Conservation (phyloP, 1,284 basidiomycete species). For the Pyrrhoderma noxium region DNA sequence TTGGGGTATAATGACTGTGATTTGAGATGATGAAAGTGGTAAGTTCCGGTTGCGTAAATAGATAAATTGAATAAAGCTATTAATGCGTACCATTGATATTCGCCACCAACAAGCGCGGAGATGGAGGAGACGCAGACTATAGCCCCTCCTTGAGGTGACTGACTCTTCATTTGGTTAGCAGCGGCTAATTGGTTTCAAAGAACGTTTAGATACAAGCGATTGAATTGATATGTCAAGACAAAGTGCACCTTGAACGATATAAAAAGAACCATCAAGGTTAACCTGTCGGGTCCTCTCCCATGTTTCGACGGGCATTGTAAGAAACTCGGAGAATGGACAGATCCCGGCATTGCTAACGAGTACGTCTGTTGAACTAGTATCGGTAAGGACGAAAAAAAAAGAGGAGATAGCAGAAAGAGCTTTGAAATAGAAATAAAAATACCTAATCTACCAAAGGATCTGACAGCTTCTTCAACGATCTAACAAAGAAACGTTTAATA, state of each 20-base stretch:
- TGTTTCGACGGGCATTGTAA: conserved; percentile 63
- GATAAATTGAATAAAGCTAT: not conserved
- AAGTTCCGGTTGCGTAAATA: not conserved
- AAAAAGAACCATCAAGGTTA: conserved; percentile 77
- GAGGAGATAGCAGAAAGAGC: conserved; percentile 32
- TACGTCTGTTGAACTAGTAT: conserved; percentile 35
- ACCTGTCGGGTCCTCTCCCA: conserved; percentile 69
- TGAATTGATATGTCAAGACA: not conserved
- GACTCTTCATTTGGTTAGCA: conserved; percentile 70
- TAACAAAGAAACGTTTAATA: conserved; percentile 24
- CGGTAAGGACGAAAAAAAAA: not conserved
- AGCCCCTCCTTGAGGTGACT: conserved; percentile 63
- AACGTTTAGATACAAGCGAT: too few relatives aligned
- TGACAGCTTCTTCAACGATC: conserved; percentile 55
- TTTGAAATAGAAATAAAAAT: conserved; percentile 27
- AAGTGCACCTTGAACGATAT: conserved; percentile 51
- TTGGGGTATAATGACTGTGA: conserved; percentile 69
- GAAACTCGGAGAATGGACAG: conserved; percentile 74
- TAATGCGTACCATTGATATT: conserved; percentile 49
- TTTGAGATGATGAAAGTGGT: not conserved
- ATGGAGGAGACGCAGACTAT: conserved; percentile 76
- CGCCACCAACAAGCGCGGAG: conserved; percentile 73
- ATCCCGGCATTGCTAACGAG: conserved; percentile 73
- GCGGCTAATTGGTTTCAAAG: conserved; percentile 42
- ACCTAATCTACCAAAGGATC: conserved; percentile 62